Base-by-base conservation (phyloP, 345 rosid species). In the Noccaea caerulescens region DNA sequence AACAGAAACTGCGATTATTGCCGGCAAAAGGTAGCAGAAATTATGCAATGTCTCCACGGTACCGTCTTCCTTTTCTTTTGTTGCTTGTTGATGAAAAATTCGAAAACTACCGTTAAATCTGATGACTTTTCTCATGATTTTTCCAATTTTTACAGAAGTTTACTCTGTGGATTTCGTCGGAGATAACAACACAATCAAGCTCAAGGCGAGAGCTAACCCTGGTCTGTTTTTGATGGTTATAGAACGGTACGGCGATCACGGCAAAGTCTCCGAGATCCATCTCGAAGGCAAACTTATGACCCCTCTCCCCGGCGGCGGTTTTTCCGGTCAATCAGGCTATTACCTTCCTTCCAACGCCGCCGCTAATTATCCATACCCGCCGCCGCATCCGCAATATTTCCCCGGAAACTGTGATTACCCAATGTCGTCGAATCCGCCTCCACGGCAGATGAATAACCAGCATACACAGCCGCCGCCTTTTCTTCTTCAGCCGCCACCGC, bases 201-300 rank as follows among this genome's bases (percentile, higher is more conserved):
- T 75, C 32, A 68, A 68, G 57, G 78, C 63, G 6, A 68, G 73
- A 60, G 78, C 16, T 1, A 36, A 68, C 63, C 78, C 78, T 52
- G 5, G 36, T 38, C 2, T 74, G 38, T 1, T 74, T 8, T 0
- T 68, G 16, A 11, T 42, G 5, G 7, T 53, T 8, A 25, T 12
- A 8, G 37, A 34, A 6, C 54, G 66, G 13, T 75, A 75, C 50
- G 73, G 78, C 4, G 73, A 75, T n/a, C 78, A 75, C 23, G 78
- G 73, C 44, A 59, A 59, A 18, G 0, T 75, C 51, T 3, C 20
- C 1, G 68, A 60, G 16, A 30, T 75, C 25, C 33, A 16, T 52
- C 53, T 75, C 42, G 44, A 60, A 6, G 78, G 78, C 11, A 16
- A 67, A 43, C 27, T 55, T 6, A 45, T 50, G 39, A 36, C 23